phyloP scores from a whole-genome alignment of 768 basidiomycete species.

The Boletales sp. region DNA sequence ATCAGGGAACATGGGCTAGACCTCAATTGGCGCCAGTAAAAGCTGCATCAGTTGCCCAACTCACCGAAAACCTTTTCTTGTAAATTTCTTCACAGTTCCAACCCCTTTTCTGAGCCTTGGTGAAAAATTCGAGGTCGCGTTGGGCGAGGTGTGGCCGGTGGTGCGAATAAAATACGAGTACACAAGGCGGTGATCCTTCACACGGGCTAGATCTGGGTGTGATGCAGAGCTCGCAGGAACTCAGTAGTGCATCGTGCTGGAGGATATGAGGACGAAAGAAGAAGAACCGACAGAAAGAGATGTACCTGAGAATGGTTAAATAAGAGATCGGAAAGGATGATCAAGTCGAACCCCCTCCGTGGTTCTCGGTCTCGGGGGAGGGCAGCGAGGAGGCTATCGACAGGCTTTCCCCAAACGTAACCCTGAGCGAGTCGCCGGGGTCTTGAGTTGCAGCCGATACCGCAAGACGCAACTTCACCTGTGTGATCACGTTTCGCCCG shows the following conservation, averaged over 20 bases:
- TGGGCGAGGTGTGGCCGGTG: conserved; percentile 83
- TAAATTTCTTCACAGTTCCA: conserved; percentile 76
- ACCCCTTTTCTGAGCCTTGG: conserved; percentile 52
- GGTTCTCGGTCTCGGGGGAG: conserved; percentile 17
- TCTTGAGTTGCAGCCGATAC: too few relatives aligned
- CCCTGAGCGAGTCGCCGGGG: conserved; percentile 42
- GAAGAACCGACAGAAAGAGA: neutral
- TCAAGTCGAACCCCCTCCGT: conserved; percentile 57
- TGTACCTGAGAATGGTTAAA: conserved; percentile 90
- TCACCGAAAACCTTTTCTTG: conserved; percentile 58
- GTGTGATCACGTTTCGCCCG: conserved; percentile 25
- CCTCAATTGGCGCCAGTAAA: too few relatives aligned
- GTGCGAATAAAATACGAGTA: conserved; percentile 87
- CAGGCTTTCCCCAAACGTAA: conserved; percentile 76
- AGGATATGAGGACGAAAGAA: neutral
- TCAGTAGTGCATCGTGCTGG: conserved; percentile 79
- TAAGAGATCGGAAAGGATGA: conserved; percentile 89
- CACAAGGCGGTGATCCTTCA: conserved; percentile 29
- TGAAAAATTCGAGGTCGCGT: conserved; percentile 81
- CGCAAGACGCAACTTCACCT: conserved; percentile 19
- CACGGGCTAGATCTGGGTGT: conserved; percentile 15
- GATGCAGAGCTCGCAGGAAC: conserved; percentile 57
- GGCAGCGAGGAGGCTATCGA: conserved; percentile 30
- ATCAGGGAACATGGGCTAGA: conserved; percentile 85
- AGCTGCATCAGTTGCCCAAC: conserved; percentile 11